Percentiles rank a stretch among this genome's conserved stretches.
Conservation (phyloP, 2,329 filamentous ascomycete species). For the Colletotrichum simmondsii region DNA sequence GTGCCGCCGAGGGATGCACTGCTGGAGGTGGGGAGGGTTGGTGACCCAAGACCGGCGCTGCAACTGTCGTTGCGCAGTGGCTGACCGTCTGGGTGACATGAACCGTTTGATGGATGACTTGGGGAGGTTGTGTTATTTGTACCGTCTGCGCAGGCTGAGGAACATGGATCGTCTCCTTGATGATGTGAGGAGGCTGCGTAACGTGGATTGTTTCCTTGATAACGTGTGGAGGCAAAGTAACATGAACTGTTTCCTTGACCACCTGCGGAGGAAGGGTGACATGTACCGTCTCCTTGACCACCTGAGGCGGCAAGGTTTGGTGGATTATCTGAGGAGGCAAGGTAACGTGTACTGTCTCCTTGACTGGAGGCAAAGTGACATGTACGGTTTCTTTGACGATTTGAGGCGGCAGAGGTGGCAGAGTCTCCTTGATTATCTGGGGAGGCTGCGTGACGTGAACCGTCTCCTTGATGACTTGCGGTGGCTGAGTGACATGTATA, state of each 20-base stretch:
- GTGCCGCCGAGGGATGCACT: not conserved
- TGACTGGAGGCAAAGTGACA: not conserved
- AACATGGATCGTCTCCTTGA: constrained; percentile 6
- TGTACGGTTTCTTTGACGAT: not conserved
- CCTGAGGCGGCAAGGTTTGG: constrained; percentile 1
- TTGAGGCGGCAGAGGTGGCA: constrained; percentile 12
- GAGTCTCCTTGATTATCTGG: constrained; percentile 17
- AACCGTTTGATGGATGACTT: constrained; percentile 15
- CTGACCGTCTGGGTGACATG: constrained; percentile 16
- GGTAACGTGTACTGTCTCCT: constrained; percentile 15
- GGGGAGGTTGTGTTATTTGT: constrained; percentile 13
- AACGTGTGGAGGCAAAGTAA: constrained; percentile 13
- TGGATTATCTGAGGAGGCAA: not conserved
- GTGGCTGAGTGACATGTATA: not conserved
- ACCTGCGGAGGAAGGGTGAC: constrained; percentile 7
- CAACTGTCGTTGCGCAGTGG: constrained; percentile 8
- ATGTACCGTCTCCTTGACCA: not conserved
- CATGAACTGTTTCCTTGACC: constrained; percentile 27
- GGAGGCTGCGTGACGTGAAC: not conserved
- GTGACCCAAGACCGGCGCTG: not conserved
- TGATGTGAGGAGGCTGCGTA: not conserved
- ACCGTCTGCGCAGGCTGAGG: constrained; percentile 15
- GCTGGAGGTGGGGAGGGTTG: constrained; percentile 11
- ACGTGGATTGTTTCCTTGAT: constrained; percentile 7
- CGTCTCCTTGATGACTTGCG: not conserved